Evolutionary conservation across 2,329 filamentous ascomycete species (phyloP).

Genomic region (Zymoseptoria brevis): DNA sequence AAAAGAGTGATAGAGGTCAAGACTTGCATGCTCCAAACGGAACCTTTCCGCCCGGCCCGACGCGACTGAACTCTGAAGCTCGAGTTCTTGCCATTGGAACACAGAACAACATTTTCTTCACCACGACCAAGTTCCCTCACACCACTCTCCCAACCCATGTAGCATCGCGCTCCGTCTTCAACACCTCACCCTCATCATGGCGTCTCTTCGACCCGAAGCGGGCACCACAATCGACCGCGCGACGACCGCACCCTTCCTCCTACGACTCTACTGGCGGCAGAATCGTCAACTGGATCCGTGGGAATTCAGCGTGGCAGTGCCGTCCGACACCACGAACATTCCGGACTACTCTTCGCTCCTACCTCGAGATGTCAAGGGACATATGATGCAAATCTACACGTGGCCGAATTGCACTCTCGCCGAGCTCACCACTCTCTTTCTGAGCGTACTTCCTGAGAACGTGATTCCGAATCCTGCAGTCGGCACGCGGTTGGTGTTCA

Average conservation of each 20-base stretch:
- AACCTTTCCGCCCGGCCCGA: neutral
- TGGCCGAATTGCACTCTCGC: constrained; percentile 73
- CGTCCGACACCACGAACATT: constrained; percentile 26
- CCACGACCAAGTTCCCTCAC: neutral
- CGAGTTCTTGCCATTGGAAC: neutral
- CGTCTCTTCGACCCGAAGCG: constrained; percentile 30
- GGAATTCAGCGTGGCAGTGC: constrained; percentile 54
- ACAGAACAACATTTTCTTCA: neutral
- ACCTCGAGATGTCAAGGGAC: constrained; percentile 40
- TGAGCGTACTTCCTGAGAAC: constrained; percentile 53
- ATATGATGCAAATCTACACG: constrained; percentile 67
- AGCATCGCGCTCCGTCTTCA: neutral
- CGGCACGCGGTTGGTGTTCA: constrained; percentile 79
- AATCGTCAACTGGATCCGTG: constrained; percentile 67
- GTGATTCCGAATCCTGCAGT: constrained; percentile 66
- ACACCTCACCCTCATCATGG: constrained; percentile 6
- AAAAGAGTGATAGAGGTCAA: neutral
- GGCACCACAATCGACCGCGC: constrained; percentile 54
- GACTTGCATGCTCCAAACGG: neutral
- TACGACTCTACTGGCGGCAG: constrained; percentile 76
- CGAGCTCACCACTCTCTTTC: constrained; percentile 72
- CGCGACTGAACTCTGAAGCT: neutral
- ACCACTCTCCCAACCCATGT: constrained; percentile 1
- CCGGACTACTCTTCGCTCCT: constrained; percentile 45
- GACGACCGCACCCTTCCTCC: constrained; percentile 68